Conservation (phyloP, 2,329 filamentous ascomycete genomes). For the Fusarium robinianum region DNA sequence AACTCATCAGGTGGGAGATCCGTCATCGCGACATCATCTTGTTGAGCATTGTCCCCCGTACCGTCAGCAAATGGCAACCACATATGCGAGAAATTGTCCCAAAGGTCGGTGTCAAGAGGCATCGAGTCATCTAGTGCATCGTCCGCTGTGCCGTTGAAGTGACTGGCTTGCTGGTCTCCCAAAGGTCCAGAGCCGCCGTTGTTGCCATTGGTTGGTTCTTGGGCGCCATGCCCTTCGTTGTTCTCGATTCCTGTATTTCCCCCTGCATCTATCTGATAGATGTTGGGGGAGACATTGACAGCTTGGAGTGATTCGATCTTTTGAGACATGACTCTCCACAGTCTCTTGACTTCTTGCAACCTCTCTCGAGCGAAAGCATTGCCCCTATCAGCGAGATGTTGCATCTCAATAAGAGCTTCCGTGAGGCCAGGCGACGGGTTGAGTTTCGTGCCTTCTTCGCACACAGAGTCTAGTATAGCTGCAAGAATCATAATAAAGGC, state of each 20-base stretch:
- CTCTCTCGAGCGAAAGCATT: constrained; percentile 36
- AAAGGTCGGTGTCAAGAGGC: constrained; percentile 33
- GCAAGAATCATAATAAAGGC: constrained; percentile 37
- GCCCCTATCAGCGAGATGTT: constrained; percentile 35
- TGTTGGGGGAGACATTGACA: constrained; percentile 31
- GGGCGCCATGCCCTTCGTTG: background rate
- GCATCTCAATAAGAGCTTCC: constrained; percentile 37
- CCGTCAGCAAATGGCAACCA: constrained; percentile 31
- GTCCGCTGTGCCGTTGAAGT: constrained; percentile 4
- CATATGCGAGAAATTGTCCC: constrained; percentile 36
- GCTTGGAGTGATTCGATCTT: constrained; percentile 34
- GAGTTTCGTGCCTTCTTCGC: constrained; percentile 33
- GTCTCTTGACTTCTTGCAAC: constrained; percentile 30
- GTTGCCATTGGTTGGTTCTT: constrained; percentile 13
- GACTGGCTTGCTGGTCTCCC: constrained; percentile 4
- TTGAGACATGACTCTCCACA: constrained; percentile 35
- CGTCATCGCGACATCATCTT: constrained; percentile 33
- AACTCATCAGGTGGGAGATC: constrained; percentile 34
- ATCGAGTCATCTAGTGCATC: constrained; percentile 29
- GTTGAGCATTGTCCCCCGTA: constrained; percentile 20
- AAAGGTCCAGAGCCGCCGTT: constrained; percentile 2
- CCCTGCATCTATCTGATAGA: background rate
- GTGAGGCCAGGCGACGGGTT: constrained; percentile 33
- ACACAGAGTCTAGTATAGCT: constrained; percentile 33
- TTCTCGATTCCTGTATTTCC: constrained; percentile 5